Evolutionary conservation across 805 yeast species (phyloP).

Genomic region (Saturnispora diversa): DNA sequence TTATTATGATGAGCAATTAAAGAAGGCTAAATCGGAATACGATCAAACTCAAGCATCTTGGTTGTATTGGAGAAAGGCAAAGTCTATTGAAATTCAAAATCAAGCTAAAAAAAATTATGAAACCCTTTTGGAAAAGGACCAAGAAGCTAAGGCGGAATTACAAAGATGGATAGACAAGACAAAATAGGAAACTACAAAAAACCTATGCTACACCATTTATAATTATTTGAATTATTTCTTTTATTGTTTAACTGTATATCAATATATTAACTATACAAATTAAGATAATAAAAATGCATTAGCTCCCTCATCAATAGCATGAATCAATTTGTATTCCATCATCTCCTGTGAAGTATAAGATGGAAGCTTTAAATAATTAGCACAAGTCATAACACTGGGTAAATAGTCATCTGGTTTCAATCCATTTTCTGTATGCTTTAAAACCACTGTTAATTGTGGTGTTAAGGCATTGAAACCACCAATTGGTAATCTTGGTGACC

Average conservation of each 20-base stretch:
- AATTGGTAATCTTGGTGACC: slow-evolving; percentile 85
- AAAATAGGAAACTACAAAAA: neutral
- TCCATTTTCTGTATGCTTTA: slow-evolving; percentile 71
- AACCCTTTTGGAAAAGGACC: slow-evolving; percentile 16
- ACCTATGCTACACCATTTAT: too few species aligned
- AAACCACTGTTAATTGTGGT: slow-evolving; percentile 82
- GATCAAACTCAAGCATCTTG: slow-evolving; percentile 25
- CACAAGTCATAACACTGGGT: slow-evolving; percentile 98
- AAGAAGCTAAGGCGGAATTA: slow-evolving; percentile 19
- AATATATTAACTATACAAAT: slow-evolving; percentile 1
- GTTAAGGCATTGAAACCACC: slow-evolving; percentile 83
- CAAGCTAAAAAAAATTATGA: slow-evolving; percentile 23
- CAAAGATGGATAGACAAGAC: slow-evolving; percentile 15
- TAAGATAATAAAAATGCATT: slow-evolving; percentile 77
- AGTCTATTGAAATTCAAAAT: slow-evolving; percentile 24
- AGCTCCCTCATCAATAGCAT: slow-evolving; percentile 82
- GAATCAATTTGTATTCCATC: slow-evolving; percentile 48
- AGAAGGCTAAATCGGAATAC: slow-evolving; percentile 22
- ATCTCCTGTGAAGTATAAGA: slow-evolving; percentile 59
- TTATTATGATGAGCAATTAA: slow-evolving; percentile 2
- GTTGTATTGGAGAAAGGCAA: slow-evolving; percentile 26
- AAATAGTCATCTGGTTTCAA: slow-evolving; percentile 65
- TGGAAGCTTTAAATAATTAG: slow-evolving; percentile 86
- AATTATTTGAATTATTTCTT: neutral
- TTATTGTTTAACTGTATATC: neutral